phyloP scores from a whole-genome alignment of 139 green algal species.

The Chlorella sorokiniana region DNA sequence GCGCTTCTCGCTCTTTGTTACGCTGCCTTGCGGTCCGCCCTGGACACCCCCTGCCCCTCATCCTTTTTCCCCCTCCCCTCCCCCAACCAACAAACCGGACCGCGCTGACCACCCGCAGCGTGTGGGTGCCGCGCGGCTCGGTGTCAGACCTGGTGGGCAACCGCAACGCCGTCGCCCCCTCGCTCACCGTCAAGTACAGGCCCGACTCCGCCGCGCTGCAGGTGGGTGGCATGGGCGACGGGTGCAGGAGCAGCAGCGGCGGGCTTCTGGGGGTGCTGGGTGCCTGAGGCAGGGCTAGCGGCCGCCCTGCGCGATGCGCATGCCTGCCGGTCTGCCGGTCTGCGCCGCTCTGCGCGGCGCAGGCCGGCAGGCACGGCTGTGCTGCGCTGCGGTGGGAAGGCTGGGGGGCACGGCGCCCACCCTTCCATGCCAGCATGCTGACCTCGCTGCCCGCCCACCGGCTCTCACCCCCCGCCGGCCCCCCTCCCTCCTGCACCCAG shows the following conservation, averaged over 20 bases:
- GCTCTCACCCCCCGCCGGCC: not conserved
- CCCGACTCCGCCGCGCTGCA: constrained; percentile 7
- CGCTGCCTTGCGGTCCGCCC: not conserved
- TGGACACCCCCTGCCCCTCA: not conserved
- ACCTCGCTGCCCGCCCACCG: not conserved
- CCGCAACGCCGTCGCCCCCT: constrained; percentile 5
- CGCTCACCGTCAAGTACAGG: constrained; percentile 31
- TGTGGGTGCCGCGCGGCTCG: constrained; percentile 7
- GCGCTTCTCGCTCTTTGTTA: not conserved
- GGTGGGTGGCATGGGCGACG: not conserved
- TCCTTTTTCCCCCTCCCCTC: not conserved
- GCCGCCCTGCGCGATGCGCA: no score
- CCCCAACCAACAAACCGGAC: no score
- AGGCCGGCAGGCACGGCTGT: no score
- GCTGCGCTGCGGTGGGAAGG: no score
- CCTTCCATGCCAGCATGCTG: no score
- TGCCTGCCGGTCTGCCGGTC: no score
- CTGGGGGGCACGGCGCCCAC: no score
- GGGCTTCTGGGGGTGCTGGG: not conserved
- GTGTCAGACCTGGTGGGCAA: constrained; percentile 41
- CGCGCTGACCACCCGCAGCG: not conserved
- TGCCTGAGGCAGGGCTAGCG: no score
- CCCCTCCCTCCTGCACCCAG: not conserved
- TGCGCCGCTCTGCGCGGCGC: no score
- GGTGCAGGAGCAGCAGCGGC: no score